Percentiles rank a stretch among this genome's conserved stretches.
phyloP scores from a whole-genome alignment of 2,329 filamentous ascomycete species.

The Arachnopeziza araneosa region DNA sequence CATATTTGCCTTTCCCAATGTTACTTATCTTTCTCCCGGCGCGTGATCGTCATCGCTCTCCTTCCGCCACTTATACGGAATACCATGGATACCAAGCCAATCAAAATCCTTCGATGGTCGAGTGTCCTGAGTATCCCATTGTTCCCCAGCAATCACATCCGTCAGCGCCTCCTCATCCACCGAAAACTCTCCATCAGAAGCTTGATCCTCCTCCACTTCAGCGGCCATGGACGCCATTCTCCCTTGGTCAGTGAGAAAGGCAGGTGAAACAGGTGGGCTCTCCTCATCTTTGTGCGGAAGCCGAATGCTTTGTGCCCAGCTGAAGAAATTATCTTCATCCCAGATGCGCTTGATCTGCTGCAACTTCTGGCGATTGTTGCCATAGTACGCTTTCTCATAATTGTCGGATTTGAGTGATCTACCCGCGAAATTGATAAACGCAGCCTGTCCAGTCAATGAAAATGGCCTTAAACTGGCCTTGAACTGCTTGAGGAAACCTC shows the following conservation, averaged over 20 bases:
- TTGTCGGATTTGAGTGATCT: background rate
- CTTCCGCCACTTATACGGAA: background rate
- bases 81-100: background rate
- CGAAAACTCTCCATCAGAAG: background rate
- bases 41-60: background rate
- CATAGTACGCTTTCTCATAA: slow-evolving; percentile 3
- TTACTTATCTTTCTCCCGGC: too few relatives aligned
- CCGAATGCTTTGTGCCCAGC: background rate
- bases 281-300: background rate
- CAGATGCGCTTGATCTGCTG: background rate
- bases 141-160: background rate
- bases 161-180: background rate
- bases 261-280: background rate
- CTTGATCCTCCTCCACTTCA: background rate
- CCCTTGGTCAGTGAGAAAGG: background rate
- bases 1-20: too few relatives aligned
- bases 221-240: background rate
- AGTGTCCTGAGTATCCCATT: background rate
- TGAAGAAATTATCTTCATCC: slow-evolving; percentile 2
- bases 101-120: background rate
- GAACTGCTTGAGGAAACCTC: background rate
- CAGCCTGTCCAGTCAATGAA: background rate
- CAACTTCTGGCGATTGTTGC: background rate
- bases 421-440: slow-evolving; percentile 4
- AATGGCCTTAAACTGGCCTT: background rate